Conservation (phyloP, 495 filamentous ascomycete genomes). For the Aspergillus funiculosus region DNA sequence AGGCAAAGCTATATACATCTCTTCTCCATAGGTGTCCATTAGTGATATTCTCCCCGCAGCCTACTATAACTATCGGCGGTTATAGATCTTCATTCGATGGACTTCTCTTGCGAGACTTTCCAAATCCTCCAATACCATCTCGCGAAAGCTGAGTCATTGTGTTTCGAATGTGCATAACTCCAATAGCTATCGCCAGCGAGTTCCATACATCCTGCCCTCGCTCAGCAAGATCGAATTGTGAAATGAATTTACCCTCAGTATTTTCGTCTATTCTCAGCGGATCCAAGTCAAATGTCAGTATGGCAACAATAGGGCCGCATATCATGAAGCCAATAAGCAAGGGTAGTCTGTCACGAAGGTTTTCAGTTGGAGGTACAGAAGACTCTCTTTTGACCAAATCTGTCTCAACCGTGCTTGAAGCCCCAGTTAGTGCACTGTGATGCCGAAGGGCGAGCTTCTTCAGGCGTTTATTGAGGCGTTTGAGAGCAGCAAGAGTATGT, state of each 20-base stretch:
- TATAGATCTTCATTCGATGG: conserved; percentile 12
- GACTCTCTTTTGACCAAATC: neutral
- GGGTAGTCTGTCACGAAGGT: conserved; percentile 10
- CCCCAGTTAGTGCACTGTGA: conserved; percentile 6
- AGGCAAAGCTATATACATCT: too few relatives aligned
- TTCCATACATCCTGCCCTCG: conserved; percentile 44
- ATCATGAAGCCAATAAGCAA: conserved; percentile 39
- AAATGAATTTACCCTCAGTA: conserved; percentile 26
- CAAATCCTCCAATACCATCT: conserved; percentile 9
- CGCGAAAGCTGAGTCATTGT: conserved; percentile 31
- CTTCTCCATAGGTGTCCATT: too few relatives aligned
- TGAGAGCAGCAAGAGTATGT: conserved; percentile 25
- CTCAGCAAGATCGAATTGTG: conserved; percentile 37
- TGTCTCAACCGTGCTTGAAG: neutral
- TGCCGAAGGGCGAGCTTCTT: conserved; percentile 27
- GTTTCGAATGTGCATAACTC: conserved; percentile 33
- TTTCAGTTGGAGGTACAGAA: neutral
- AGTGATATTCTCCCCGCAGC: too few relatives aligned
- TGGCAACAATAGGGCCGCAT: conserved; percentile 37
- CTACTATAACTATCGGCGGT: too few relatives aligned
- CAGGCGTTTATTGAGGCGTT: conserved; percentile 26
- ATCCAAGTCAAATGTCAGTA: conserved; percentile 35
- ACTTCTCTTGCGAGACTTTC: neutral
- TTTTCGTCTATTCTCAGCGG: conserved; percentile 14
- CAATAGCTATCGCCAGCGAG: conserved; percentile 40